These are phyloP conservation scores for Cyberlindnera meyerae DNA, from an alignment of 805 yeast genomes.

Conservation along the genomic window DNA sequence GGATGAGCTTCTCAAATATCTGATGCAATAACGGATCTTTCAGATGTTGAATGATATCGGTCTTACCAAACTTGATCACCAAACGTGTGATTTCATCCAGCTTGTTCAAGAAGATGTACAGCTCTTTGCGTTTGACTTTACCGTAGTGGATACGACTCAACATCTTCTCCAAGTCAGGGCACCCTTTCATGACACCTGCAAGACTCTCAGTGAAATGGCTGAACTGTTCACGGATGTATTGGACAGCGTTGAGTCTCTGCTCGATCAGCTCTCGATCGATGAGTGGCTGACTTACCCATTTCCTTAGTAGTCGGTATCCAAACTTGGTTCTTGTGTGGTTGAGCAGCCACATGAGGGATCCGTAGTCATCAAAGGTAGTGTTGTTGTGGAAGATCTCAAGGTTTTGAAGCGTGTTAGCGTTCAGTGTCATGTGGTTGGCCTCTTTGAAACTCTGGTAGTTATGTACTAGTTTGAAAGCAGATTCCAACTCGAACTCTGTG, in stretches of 20 bases:
- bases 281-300: constrained; percentile 78
- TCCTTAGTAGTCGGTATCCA: constrained; percentile 61
- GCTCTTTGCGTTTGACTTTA: constrained; percentile 53
- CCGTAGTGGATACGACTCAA: constrained; percentile 57
- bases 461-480: constrained; percentile 45
- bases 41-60: constrained; percentile 20
- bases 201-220: constrained; percentile 35
- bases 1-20: constrained; percentile 36
- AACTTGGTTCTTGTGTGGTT: constrained; percentile 76
- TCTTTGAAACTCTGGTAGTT: constrained; percentile 50
- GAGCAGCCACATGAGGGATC: constrained; percentile 74
- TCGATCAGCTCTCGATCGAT: constrained; percentile 47
- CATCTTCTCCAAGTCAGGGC: constrained; percentile 56
- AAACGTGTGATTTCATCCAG: constrained; percentile 30
- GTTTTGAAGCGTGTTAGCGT: constrained; percentile 61
- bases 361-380: constrained; percentile 51
- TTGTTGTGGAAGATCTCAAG: constrained; percentile 71
- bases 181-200: constrained; percentile 28
- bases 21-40: constrained; percentile 33
- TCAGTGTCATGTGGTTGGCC: constrained; percentile 46
- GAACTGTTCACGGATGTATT: constrained; percentile 38
- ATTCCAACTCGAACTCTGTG: constrained; percentile 55
- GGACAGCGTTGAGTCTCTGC: constrained; percentile 59
- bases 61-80: constrained; percentile 27
- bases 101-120: constrained; percentile 46